These are phyloP conservation scores for Aspergillus ruber DNA, from an alignment of 2,329 filamentous ascomycete species.

Conservation along the genomic window DNA sequence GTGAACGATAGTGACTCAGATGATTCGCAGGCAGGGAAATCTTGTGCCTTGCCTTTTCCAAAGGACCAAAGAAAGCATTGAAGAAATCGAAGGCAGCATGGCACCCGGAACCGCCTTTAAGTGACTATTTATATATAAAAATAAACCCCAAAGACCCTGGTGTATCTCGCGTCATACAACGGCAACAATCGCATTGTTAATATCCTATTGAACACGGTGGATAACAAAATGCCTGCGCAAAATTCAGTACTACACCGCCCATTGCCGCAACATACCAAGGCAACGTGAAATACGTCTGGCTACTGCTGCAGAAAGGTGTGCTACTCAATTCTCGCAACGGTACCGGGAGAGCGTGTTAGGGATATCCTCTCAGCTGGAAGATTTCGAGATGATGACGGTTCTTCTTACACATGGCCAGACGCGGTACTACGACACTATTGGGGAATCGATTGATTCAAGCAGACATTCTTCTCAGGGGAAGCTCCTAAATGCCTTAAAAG, in stretches of 20 bases:
- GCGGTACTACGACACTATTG: background rate
- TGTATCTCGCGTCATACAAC: background rate
- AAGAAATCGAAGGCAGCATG: too few relatives aligned
- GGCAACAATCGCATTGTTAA: background rate
- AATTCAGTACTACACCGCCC: too few relatives aligned
- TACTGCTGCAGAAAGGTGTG: background rate
- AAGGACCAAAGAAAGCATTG: too few relatives aligned
- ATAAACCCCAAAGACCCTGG: background rate
- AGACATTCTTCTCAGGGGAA: background rate
- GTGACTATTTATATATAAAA: background rate
- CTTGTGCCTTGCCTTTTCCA: too few relatives aligned
- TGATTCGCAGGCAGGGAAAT: background rate
- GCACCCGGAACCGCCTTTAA: background rate
- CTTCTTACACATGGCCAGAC: background rate
- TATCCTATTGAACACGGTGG: background rate
- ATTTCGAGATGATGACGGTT: background rate
- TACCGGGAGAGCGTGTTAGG: background rate
- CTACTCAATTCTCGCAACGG: background rate
- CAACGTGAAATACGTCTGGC: background rate
- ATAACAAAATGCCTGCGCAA: background rate
- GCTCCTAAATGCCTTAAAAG: background rate
- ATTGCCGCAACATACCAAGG: background rate
- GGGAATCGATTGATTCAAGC: background rate
- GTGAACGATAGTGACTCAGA: background rate
- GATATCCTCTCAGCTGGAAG: background rate